phyloP scores from a whole-genome alignment of 352 stramenopile genomes.

The Elongisporangium prolatum region DNA sequence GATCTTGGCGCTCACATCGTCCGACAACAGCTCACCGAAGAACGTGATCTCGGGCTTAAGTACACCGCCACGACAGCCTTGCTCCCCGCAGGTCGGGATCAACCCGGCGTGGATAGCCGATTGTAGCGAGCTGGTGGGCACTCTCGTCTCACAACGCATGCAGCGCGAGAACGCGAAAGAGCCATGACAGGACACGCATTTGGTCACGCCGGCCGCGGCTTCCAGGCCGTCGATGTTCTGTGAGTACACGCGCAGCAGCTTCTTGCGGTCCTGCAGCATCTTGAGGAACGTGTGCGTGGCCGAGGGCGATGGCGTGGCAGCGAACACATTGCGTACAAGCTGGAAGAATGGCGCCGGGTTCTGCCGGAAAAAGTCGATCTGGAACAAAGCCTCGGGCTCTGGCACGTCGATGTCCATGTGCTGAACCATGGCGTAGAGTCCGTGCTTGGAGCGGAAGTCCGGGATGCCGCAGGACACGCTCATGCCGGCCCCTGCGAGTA shows the following conservation, averaged over 20 bases:
- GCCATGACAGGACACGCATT: constrained; percentile 94
- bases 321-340: constrained; percentile 86
- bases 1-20: constrained; percentile 82
- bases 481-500: constrained; percentile 92
- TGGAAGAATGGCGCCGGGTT: constrained; percentile 96
- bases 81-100: constrained; percentile 59
- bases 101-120: constrained; percentile 69
- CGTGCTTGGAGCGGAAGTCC: constrained; percentile 94
- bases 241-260: constrained; percentile 93
- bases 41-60: constrained; percentile 98
- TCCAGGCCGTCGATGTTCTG: constrained; percentile 99
- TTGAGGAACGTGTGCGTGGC: constrained; percentile 95
- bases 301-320: constrained; percentile 77
- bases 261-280: constrained; percentile 87
- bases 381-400: constrained; percentile 97
- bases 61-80: constrained; percentile 83
- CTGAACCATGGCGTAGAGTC: constrained; percentile 81
- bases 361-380: constrained; percentile 96
- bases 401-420: constrained; percentile 88
- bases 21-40: constrained; percentile 93
- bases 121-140: constrained; percentile 47
- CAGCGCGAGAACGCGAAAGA: constrained; percentile 89
- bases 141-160: constrained; percentile 78
- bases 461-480: constrained; percentile 97
- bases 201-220: constrained; percentile 84